These are phyloP conservation scores for Acacia concinna DNA, from an alignment of 331 rosid species.

Conservation along the genomic window DNA sequence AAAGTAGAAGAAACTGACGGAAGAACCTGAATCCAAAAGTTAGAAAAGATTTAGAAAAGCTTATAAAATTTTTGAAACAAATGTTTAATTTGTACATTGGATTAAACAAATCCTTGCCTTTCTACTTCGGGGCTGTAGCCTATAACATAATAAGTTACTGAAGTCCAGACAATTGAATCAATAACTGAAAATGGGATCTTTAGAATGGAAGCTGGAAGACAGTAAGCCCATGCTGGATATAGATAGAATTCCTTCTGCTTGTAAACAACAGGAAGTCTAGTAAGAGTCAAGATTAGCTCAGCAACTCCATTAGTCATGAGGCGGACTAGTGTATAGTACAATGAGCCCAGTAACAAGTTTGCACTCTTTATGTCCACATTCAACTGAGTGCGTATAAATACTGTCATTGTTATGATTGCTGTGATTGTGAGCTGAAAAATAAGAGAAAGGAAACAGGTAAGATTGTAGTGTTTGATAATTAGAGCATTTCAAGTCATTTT, in stretches of 20 bases:
- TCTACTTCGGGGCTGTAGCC: constrained; percentile 71
- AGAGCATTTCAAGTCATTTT: constrained; percentile 10
- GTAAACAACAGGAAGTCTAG: constrained; percentile 71
- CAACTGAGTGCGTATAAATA: constrained; percentile 65
- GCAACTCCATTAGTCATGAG: constrained; percentile 81
- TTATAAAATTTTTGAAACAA: constrained; percentile 6
- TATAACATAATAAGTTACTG: constrained; percentile 76
- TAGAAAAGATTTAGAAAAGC: constrained; percentile 20
- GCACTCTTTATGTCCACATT: constrained; percentile 51
- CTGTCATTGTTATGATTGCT: constrained; percentile 79
- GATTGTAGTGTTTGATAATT: constrained; percentile 9
- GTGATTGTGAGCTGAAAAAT: constrained; percentile 60
- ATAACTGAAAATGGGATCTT: constrained; percentile 76
- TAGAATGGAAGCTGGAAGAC: constrained; percentile 69
- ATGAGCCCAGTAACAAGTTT: constrained; percentile 66
- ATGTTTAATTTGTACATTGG: constrained; percentile 1
- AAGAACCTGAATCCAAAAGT: constrained; percentile 58
- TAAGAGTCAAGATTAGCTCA: constrained; percentile 71
- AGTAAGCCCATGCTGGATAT: constrained; percentile 89
- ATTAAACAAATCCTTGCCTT: constrained; percentile 49
- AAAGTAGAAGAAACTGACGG: constrained; percentile 59
- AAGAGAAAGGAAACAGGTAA: constrained; percentile 19
- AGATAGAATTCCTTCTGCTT: constrained; percentile 68
- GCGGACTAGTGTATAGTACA: constrained; percentile 73
- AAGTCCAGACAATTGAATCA: constrained; percentile 77